phyloP scores from a whole-genome alignment of 2,329 filamentous ascomycete genomes.

The Metarhizium album region DNA sequence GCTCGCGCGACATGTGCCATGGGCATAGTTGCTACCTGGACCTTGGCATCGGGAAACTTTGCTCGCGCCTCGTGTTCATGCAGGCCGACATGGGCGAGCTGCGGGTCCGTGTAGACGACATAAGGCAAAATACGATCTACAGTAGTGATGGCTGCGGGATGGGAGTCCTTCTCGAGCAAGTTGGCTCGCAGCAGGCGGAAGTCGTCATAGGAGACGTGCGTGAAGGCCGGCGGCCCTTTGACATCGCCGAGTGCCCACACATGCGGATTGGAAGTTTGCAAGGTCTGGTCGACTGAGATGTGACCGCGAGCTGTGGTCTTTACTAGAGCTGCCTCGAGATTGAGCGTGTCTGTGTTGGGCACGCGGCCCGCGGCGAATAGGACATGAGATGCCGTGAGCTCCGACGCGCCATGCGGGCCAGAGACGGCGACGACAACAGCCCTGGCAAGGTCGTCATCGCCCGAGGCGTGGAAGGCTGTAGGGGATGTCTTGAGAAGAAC shows the following conservation, averaged over 20 bases:
- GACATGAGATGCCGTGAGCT: conserved; percentile 32
- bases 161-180: conserved; percentile 17
- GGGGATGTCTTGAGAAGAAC: conserved; percentile 28
- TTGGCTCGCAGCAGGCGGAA: conserved; percentile 39
- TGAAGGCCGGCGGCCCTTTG: conserved; percentile 42
- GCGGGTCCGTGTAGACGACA: conserved; percentile 42
- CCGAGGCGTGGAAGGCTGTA: conserved; percentile 13
- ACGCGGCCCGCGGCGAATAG: conserved; percentile 37
- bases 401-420: background rate
- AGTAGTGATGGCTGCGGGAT: conserved; percentile 1
- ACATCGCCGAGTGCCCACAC: conserved; percentile 41
- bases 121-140: conserved; percentile 24
- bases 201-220: conserved; percentile 46
- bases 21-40: conserved; percentile 37
- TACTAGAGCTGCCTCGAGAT: conserved; percentile 30
- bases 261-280: conserved; percentile 30
- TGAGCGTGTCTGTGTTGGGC: conserved; percentile 37
- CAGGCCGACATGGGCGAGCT: conserved; percentile 40
- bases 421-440: conserved; percentile 13
- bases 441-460: conserved; percentile 2
- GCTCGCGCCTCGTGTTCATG: conserved; percentile 27
- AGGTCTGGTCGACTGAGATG: conserved; percentile 28
- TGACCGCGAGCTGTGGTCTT: conserved; percentile 30
- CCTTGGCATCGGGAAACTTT: conserved; percentile 15
- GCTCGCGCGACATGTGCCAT: conserved; percentile 40